phyloP scores from a whole-genome alignment of 257 asterid genomes.

The Solanum verrucosum region DNA sequence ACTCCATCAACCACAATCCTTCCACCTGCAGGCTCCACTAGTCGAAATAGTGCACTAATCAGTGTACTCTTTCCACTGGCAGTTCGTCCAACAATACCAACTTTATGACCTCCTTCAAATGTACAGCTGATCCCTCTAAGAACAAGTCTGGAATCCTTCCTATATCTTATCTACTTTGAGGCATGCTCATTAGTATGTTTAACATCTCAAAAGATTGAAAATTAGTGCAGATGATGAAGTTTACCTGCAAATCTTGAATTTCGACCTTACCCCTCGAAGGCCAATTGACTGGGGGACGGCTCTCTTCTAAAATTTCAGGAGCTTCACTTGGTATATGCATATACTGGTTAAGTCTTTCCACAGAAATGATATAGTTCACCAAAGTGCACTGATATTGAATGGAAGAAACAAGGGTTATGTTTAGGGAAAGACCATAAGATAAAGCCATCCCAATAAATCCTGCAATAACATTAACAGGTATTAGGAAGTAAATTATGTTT shows the following conservation, averaged over 20 bases:
- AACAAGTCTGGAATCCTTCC: conserved; percentile 74
- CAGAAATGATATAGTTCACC: conserved; percentile 76
- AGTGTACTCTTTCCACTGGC: conserved; percentile 96
- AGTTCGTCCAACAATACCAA: conserved; percentile 88
- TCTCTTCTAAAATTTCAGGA: conserved; percentile 58
- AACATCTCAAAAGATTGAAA: not conserved
- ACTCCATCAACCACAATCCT: conserved; percentile 56
- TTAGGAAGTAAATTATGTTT: not conserved
- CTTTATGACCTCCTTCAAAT: conserved; percentile 64
- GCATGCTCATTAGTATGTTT: not conserved
- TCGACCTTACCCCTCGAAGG: conserved; percentile 64
- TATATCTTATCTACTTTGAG: conserved; percentile 56
- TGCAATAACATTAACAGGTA: conserved; percentile 10
- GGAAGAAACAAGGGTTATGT: conserved; percentile 55
- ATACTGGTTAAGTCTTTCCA: conserved; percentile 84
- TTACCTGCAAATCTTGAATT: conserved; percentile 72
- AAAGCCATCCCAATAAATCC: conserved; percentile 85
- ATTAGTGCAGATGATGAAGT: not conserved
- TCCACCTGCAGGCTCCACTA: conserved; percentile 75
- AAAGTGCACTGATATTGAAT: conserved; percentile 61
- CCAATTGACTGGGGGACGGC: conserved; percentile 50
- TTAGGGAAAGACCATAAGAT: conserved; percentile 74
- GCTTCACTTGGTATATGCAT: conserved; percentile 55
- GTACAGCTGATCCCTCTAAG: conserved; percentile 72
- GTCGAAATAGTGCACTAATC: conserved; percentile 72